phyloP scores from a whole-genome alignment of 306 rosid species.

The Fragaria vesca region DNA sequence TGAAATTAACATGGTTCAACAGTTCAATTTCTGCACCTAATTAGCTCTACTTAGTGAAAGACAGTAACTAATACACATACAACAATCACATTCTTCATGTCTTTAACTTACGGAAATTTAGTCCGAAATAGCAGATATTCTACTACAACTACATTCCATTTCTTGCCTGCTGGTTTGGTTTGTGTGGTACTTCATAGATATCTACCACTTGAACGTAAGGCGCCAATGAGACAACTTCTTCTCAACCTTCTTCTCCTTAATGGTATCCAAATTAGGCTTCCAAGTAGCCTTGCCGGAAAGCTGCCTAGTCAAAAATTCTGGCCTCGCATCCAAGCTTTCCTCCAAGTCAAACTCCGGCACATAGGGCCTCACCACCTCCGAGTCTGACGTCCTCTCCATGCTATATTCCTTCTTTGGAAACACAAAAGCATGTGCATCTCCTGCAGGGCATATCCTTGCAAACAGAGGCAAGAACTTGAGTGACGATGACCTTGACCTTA shows the following conservation, averaged over 20 bases:
- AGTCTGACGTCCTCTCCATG: slow-evolving; percentile 22
- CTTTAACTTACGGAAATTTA: background rate
- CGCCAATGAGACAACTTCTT: slow-evolving; percentile 48
- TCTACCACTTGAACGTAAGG: slow-evolving; percentile 24
- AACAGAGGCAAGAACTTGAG: slow-evolving; percentile 52
- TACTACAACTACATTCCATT: background rate
- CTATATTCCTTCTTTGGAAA: slow-evolving; percentile 22
- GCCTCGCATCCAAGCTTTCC: slow-evolving; percentile 45
- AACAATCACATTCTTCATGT: background rate
- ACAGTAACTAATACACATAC: background rate
- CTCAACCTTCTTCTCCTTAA: slow-evolving; percentile 64
- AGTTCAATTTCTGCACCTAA: background rate
- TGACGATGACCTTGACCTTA: slow-evolving; percentile 34
- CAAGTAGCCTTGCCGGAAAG: slow-evolving; percentile 68
- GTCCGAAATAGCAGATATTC: background rate
- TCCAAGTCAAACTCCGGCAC: slow-evolving; percentile 36
- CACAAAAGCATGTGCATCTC: slow-evolving; percentile 6
- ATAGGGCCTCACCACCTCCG: slow-evolving; percentile 4
- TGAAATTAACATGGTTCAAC: background rate
- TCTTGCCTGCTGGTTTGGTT: background rate
- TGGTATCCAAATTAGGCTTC: slow-evolving; percentile 88
- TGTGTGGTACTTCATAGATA: background rate
- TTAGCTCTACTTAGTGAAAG: background rate
- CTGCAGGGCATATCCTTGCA: slow-evolving; percentile 41
- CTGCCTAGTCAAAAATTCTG: slow-evolving; percentile 69